Evolutionary conservation across 83 land plant genomes (phyloP).

Genomic region (Diphasiastrum complanatum): DNA sequence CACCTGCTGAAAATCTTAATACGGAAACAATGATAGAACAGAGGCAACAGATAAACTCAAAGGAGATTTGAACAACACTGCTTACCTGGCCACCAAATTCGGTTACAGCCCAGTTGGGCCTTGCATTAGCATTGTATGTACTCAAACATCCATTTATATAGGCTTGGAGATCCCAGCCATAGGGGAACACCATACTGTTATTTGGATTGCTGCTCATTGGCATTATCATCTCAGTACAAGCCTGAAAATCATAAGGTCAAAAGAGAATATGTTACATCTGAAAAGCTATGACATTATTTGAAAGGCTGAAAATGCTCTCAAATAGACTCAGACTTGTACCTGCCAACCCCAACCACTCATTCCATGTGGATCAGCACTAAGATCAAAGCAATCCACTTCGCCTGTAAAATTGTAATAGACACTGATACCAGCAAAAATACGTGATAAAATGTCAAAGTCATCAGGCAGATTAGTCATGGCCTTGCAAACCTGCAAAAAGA

Average conservation of each 20-base stretch:
- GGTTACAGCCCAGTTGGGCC: slow-evolving; percentile 4
- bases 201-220: slow-evolving; percentile 8
- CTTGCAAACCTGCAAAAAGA: slow-evolving; percentile 1
- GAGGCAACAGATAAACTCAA: too few relatives aligned
- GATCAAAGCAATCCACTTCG: not conserved
- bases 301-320: too few relatives aligned
- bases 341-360: slow-evolving; percentile 8
- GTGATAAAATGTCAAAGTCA: not conserved
- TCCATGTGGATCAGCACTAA: slow-evolving; percentile 5
- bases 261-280: too few relatives aligned
- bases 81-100: slow-evolving; percentile 9
- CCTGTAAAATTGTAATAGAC: slow-evolving; percentile 4
- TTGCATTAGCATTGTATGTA: not conserved
- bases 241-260: not conserved
- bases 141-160: not conserved
- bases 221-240: slow-evolving; percentile 7
- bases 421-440: not conserved
- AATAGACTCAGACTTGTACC: too few relatives aligned
- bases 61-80: too few relatives aligned
- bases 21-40: too few relatives aligned
- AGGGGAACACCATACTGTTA: not conserved
- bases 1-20: too few relatives aligned
- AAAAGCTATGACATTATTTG: too few relatives aligned
- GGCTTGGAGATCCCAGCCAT: not conserved
- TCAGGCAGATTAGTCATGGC: not conserved